A percentile compares a stretch with the other conserved stretches of the same genome.
phyloP scores from a whole-genome alignment of 768 basidiomycete species.

The Leccinum uliginosum region DNA sequence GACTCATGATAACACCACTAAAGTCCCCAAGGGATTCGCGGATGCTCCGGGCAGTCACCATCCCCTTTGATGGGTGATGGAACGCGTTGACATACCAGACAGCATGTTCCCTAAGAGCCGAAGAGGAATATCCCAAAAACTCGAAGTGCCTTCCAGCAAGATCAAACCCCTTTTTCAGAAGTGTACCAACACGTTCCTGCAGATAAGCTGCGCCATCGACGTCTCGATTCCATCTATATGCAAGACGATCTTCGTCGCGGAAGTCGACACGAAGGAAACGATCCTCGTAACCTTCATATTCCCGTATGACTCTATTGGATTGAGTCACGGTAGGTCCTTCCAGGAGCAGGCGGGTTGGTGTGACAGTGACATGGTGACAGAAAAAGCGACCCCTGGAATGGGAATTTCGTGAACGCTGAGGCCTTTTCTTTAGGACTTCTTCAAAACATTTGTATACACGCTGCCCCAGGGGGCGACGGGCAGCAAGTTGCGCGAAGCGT shows the following conservation, averaged over 20 bases:
- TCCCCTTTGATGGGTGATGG: constrained; percentile 37
- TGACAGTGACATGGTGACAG: constrained; percentile 75
- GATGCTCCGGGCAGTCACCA: constrained; percentile 55
- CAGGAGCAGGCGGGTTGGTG: constrained; percentile 67
- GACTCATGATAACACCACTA: constrained; percentile 46
- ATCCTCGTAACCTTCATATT: constrained; percentile 55
- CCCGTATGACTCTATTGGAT: constrained; percentile 77
- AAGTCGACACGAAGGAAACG: constrained; percentile 82
- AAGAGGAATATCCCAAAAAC: constrained; percentile 79
- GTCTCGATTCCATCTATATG: constrained; percentile 65
- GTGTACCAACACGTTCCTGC: constrained; percentile 51
- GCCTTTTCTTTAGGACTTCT: constrained; percentile 25
- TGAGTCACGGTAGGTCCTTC: constrained; percentile 76
- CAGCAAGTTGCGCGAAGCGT: constrained; percentile 47
- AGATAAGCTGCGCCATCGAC: constrained; percentile 58
- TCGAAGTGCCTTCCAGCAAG: constrained; percentile 71
- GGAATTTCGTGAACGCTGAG: constrained; percentile 19
- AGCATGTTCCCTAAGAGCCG: constrained; percentile 72
- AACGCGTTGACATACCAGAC: constrained; percentile 82
- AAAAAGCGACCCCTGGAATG: constrained; percentile 42
- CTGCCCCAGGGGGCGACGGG: constrained; percentile 40
- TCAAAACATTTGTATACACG: constrained; percentile 44
- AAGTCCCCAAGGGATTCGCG: constrained; percentile 68
- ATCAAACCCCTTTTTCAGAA: constrained; percentile 59
- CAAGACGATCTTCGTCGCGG: constrained; percentile 76